phyloP scores from a whole-genome alignment of 2,329 filamentous ascomycete genomes.

The Sarocladium kiliense region DNA sequence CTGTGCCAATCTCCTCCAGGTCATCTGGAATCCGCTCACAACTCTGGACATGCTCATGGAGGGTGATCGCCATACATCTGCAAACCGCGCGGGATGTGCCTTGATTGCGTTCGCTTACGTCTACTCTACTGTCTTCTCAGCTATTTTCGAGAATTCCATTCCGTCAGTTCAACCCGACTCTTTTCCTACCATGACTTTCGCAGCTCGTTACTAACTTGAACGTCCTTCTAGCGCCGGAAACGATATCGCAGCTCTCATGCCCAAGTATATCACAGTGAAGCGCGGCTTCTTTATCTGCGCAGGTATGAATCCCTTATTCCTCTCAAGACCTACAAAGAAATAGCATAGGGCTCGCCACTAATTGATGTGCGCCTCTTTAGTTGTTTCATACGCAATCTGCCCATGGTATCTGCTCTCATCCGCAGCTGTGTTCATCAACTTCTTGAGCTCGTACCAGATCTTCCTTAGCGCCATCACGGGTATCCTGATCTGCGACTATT shows the following conservation, averaged over 20 bases:
- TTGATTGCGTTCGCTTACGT: constrained; percentile 31
- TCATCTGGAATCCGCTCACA: constrained; percentile 20
- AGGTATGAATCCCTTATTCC: constrained; percentile 12
- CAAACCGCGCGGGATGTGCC: not conserved
- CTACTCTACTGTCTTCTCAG: constrained; percentile 31
- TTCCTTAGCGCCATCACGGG: constrained; percentile 36
- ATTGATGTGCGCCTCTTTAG: not conserved
- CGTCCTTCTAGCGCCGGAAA: not conserved
- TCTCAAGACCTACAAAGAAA: constrained; percentile 18
- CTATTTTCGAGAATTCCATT: constrained; percentile 35
- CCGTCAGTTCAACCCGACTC: not conserved
- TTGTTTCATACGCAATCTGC: constrained; percentile 1
- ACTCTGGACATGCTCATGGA: constrained; percentile 25
- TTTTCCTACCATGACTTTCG: not conserved
- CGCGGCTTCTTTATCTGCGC: constrained; percentile 30
- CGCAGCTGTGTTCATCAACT: constrained; percentile 32
- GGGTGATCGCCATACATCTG: not conserved
- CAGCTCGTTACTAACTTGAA: not conserved
- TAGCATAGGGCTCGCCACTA: constrained; percentile 4
- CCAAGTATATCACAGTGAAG: constrained; percentile 32
- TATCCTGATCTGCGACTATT: constrained; percentile 37
- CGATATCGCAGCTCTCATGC: constrained; percentile 17
- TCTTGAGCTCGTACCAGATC: constrained; percentile 34
- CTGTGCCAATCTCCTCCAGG: not conserved
- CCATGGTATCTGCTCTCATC: constrained; percentile 13